Base-by-base conservation (phyloP, 768 basidiomycete genomes). In the Suillus americanus region DNA sequence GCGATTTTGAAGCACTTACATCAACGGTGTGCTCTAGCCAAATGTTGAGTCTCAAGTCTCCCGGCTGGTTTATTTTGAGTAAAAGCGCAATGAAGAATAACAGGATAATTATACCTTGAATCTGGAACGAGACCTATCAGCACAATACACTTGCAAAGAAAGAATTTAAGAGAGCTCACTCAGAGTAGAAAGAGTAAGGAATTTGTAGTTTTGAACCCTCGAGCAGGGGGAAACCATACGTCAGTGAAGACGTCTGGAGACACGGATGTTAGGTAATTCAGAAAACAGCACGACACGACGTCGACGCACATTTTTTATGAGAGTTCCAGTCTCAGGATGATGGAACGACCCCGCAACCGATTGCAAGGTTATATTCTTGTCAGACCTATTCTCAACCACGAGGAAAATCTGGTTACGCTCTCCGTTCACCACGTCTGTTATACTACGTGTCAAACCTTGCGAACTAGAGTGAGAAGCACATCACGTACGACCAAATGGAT, bases 391-490 rank as follows among this genome's bases (percentile, higher is more conserved):
- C 76, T 92, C 91, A 14, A 94, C 81, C 33, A 81, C 75, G 57
- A 95, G 75, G 30, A 77, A 77, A 40, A 95, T 78, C 38, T 83
- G 78, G 73, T 93, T 95, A 72, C 83, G 86, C 80, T 92, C 90
- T 64, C 92, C 92, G 69, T 95, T 95, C 38, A 94, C 87, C 57
- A 94, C 79, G 65, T 93, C 92, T 94, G 70, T n/a, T 66, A 37
- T 63, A 38, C 8, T 14, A 20, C 60, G 62, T 38, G 43, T 64
- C 63, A 46, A 28, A 38, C 10, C 13, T 41, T 12, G 33, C 35
- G 13, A 35, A 8, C 48, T 30, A 28, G 45, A 28, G 12, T 3
- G n/a, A 59, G 13, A 18, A 23, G 23, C 38, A 46, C 25, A 65
- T 61, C 59, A 84, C 91, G 67, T 75, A 92, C 92, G 90, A 70